phyloP scores from a whole-genome alignment of 2,329 filamentous ascomycete species.

The Nemania abortiva region DNA sequence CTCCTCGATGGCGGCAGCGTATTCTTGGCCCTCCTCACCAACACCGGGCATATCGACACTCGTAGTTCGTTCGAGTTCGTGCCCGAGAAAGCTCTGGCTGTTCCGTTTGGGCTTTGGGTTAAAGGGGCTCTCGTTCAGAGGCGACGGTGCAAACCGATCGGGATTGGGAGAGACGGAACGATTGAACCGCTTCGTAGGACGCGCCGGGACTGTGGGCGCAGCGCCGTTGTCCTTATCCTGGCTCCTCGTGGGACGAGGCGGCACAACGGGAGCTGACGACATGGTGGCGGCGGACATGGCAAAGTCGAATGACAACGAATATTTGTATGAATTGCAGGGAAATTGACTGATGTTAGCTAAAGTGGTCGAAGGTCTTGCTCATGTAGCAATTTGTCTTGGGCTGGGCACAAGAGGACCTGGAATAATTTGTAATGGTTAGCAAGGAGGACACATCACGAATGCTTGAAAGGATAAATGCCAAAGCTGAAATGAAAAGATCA shows the following conservation, averaged over 20 bases:
- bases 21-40: conserved; percentile 91
- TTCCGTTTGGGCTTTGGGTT: conserved; percentile 59
- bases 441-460: conserved; percentile 10
- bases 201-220: conserved; percentile 80
- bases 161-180: conserved; percentile 82
- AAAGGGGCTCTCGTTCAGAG: conserved; percentile 78
- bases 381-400: conserved; percentile 38
- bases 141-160: conserved; percentile 85
- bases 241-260: conserved; percentile 66
- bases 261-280: conserved; percentile 64
- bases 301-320: conserved; percentile 1
- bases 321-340: conserved; percentile 20
- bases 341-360: conserved; percentile 42
- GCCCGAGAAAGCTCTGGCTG: conserved; percentile 55
- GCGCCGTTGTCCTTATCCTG: conserved; percentile 59
- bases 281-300: conserved; percentile 64
- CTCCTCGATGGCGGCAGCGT: conserved; percentile 71
- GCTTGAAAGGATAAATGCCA: conserved; percentile 21
- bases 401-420: conserved; percentile 41
- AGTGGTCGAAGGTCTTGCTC: conserved; percentile 39
- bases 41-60: conserved; percentile 87
- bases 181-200: conserved; percentile 75
- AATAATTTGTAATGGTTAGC: conserved; percentile 26
- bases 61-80: conserved; percentile 70
- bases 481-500: conserved; percentile 15